Evolutionary conservation across 805 yeast genomes (phyloP).

Genomic region (Teunomyces lycoperdinae): DNA sequence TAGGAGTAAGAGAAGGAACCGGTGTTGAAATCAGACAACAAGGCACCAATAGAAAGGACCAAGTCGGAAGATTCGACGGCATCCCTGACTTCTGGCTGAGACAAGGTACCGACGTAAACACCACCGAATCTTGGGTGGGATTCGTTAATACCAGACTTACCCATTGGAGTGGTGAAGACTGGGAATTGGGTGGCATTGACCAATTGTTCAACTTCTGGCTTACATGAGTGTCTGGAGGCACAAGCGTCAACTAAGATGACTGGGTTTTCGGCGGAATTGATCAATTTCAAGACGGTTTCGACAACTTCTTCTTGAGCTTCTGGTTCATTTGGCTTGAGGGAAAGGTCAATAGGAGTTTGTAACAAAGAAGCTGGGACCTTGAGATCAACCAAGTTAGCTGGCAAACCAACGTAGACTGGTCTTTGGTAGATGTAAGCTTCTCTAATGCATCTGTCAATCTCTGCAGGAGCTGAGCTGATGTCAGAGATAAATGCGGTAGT

Average conservation of each 20-base stretch:
- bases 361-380: conserved; percentile 27
- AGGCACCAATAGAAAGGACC: conserved; percentile 27
- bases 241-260: conserved; percentile 31
- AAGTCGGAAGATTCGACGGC: conserved; percentile 27
- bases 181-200: conserved; percentile 26
- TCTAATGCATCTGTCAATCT: conserved; percentile 31
- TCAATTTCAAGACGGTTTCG: conserved; percentile 21
- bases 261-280: conserved; percentile 23
- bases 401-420: conserved; percentile 34
- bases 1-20: conserved; percentile 31
- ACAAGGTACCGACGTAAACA: conserved; percentile 28
- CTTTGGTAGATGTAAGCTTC: conserved; percentile 33
- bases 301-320: conserved; percentile 34
- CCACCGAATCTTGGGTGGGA: conserved; percentile 27
- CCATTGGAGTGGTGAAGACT: conserved; percentile 30
- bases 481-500: conserved; percentile 30
- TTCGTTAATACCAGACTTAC: conserved; percentile 27
- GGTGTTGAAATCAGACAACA: conserved; percentile 31
- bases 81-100: conserved; percentile 24
- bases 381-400: conserved; percentile 35
- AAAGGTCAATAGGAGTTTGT: conserved; percentile 28
- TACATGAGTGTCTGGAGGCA: conserved; percentile 27
- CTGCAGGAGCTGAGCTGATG: conserved; percentile 26
- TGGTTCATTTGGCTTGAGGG: conserved; percentile 25
- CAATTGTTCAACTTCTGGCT: conserved; percentile 21